Base-by-base conservation (phyloP, 495 filamentous ascomycete genomes). In the Xylaria intraflava region DNA sequence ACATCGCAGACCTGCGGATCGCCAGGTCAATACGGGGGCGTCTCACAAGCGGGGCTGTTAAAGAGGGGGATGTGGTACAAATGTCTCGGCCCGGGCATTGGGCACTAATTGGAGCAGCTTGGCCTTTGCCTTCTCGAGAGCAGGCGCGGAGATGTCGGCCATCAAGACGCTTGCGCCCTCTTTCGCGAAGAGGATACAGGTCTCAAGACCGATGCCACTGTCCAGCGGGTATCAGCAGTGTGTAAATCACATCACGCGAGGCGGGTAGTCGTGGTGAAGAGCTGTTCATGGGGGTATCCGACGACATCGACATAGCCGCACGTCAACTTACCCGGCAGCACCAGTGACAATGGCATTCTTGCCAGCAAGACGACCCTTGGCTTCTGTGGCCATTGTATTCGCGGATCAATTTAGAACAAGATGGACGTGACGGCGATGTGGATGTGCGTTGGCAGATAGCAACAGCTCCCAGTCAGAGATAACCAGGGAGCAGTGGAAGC, bases 331-430 rank as follows among this genome's bases (percentile, higher is more conserved):
- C 90, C 90, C 88, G 53, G 87, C 91, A 29, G 86, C 91, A 66
- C 92, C 92, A 17, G 93, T 98, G 62, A 98, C 80, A 58, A 98
- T 83, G 67, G 88, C 88, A 71, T 95, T 95, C 73, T 96, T 98
- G 70, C 88, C 90, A 44, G 83, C 76, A 19, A 98, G 77, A 67
- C 91, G 86, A 53, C 80, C 80, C 59, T 73, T 72, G 38, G 20
- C 53, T 46, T 59, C 59, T 2, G 63, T 62, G 42, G 62, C 55
- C 64, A 69, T 67, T 23, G 44, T 58, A 10, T 22, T 36, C 5
- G 27, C 5, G 3, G 17, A 26, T 51, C 20, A 43, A 7, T 39
- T 35, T 27, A 29, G 16, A 5, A 17, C 17, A 6, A 8, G 1
- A 11, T 26, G 19, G 22, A 29, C 1, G 22, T 27, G 49, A 17